These are phyloP conservation scores for Grigorovia yakushimaensis DNA, from an alignment of 805 yeast genomes.

Conservation along the genomic window DNA sequence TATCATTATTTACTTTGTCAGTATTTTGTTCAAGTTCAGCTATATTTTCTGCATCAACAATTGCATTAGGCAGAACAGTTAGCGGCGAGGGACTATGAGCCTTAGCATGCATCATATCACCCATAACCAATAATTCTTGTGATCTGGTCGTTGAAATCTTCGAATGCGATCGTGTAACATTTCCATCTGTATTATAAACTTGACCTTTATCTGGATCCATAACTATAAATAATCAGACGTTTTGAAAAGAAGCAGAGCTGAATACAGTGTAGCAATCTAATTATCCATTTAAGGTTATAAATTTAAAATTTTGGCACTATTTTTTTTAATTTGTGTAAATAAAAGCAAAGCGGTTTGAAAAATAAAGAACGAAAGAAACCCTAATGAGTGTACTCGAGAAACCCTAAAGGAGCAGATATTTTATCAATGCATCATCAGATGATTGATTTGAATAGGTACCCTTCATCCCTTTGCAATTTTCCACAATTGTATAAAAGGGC, in stretches of 20 bases:
- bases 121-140: background rate
- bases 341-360: background rate
- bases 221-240: too few species aligned
- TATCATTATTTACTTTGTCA: background rate
- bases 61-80: background rate
- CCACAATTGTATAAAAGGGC: background rate
- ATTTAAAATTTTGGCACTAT: background rate
- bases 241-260: too few species aligned
- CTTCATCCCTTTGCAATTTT: background rate
- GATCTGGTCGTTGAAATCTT: background rate
- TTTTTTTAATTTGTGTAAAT: background rate
- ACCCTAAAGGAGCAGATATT: too few species aligned
- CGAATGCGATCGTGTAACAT: background rate
- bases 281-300: background rate
- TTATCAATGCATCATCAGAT: too few species aligned
- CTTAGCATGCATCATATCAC: background rate
- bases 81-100: background rate
- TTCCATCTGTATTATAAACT: too few species aligned
- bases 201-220: too few species aligned
- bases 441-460: too few species aligned
- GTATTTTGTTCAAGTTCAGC: background rate
- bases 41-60: background rate
- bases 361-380: background rate
- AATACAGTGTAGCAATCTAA: too few species aligned
- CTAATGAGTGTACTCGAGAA: too few species aligned